Evolutionary conservation across 768 basidiomycete species (phyloP).

Genomic region (Termitomyces bulborhizus): DNA sequence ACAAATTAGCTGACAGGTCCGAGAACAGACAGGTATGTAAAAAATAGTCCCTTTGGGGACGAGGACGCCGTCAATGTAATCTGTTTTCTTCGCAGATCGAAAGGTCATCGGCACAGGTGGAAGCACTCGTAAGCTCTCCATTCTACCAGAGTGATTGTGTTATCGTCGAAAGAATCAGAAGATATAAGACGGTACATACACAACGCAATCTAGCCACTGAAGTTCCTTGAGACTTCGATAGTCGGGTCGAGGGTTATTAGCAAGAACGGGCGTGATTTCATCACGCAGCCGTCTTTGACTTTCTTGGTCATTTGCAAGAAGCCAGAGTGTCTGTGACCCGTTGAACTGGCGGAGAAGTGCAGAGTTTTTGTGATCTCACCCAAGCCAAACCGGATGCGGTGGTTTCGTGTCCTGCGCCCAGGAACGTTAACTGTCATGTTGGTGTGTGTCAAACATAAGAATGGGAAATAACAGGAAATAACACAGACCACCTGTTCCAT

Average conservation of each 20-base stretch:
- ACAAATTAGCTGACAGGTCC: neutral
- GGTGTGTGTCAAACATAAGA: neutral
- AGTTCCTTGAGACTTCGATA: slow-evolving; percentile 34
- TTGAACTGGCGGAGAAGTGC: neutral
- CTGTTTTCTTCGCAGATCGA: slow-evolving; percentile 29
- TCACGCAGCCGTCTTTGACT: slow-evolving; percentile 45
- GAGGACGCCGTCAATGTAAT: slow-evolving; percentile 35
- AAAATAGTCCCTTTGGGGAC: slow-evolving; percentile 41
- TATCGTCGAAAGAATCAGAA: neutral
- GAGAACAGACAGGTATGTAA: slow-evolving; percentile 29
- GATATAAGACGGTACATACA: slow-evolving; percentile 20
- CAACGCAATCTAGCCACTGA: slow-evolving; percentile 33
- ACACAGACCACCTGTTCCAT: slow-evolving; percentile 44
- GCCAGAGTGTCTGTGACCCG: slow-evolving; percentile 38
- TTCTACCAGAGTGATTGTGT: slow-evolving; percentile 17
- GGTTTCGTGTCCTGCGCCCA: slow-evolving; percentile 41
- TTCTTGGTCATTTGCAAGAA: slow-evolving; percentile 43
- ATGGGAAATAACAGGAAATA: neutral
- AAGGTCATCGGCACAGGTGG: slow-evolving; percentile 37
- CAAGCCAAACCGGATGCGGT: slow-evolving; percentile 44
- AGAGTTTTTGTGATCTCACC: slow-evolving; percentile 22
- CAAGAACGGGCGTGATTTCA: slow-evolving; percentile 40
- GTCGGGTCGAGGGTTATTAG: slow-evolving; percentile 27
- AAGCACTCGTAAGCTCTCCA: slow-evolving; percentile 37
- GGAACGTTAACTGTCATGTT: slow-evolving; percentile 33